Evolutionary conservation across 164 flowering plant genomes (phyloP).

Genomic region (Sextonia rubra): DNA sequence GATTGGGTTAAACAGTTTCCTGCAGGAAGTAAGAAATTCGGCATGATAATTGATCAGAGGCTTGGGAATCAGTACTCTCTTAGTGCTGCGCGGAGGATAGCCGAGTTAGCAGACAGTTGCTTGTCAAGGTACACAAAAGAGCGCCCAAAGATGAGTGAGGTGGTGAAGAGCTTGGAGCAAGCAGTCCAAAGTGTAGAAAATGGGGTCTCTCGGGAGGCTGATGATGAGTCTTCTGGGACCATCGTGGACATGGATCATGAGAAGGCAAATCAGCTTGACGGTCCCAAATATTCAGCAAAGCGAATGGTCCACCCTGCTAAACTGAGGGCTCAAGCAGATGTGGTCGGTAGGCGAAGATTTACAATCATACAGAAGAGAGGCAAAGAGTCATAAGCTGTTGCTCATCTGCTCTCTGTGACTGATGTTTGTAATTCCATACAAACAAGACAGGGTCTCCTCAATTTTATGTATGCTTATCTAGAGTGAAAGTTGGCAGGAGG

Average conservation of each 20-base stretch:
- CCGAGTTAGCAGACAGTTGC: constrained; percentile 75
- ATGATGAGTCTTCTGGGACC: constrained; percentile 14
- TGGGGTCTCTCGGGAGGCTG: constrained; percentile 9
- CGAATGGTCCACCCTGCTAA: constrained; percentile 43
- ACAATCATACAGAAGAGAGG: constrained; percentile 39
- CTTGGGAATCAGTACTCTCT: constrained; percentile 50
- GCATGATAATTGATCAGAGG: constrained; percentile 69
- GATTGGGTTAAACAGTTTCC: constrained; percentile 90
- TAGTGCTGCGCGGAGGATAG: constrained; percentile 50
- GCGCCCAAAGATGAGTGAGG: constrained; percentile 72
- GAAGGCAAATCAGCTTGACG: constrained; percentile 9
- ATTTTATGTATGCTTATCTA: neutral
- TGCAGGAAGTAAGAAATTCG: constrained; percentile 50
- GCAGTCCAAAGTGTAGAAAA: constrained; percentile 37
- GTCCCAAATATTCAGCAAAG: constrained; percentile 22
- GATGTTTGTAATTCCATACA: neutral
- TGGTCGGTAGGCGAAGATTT: constrained; percentile 37
- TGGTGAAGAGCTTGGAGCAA: constrained; percentile 53
- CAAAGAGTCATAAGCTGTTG: constrained; percentile 20
- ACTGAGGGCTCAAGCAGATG: constrained; percentile 41
- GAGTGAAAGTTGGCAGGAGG: neutral
- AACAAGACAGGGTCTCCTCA: neutral
- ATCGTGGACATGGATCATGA: constrained; percentile 10
- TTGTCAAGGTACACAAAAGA: constrained; percentile 48
- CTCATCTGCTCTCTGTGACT: neutral